phyloP scores from a whole-genome alignment of 1,284 basidiomycete species.

The Microstroma glucosiphilum region DNA sequence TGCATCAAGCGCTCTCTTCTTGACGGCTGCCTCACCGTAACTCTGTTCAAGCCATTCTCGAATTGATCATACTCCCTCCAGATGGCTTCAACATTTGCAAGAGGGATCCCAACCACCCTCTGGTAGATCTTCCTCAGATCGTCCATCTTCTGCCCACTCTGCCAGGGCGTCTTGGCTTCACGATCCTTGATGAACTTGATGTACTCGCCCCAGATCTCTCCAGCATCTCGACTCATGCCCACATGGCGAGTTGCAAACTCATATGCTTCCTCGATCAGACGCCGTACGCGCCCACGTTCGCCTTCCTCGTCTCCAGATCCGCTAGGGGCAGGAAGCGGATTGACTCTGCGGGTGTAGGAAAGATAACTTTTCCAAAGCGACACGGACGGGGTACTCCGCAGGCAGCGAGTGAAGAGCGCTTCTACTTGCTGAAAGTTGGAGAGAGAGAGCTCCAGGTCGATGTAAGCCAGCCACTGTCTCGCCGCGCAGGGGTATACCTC shows the following conservation, averaged over 20 bases:
- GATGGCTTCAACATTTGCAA: conserved; percentile 84
- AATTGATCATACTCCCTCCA: conserved; percentile 95
- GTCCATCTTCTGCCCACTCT: conserved; percentile 92
- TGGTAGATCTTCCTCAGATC: conserved; percentile 84
- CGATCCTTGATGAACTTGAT: conserved; percentile 77
- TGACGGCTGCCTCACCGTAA: conserved; percentile 58
- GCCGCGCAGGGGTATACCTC: conserved; percentile 68
- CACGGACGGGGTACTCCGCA: conserved; percentile 73
- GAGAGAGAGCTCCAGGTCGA: conserved; percentile 65
- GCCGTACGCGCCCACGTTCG: conserved; percentile 61
- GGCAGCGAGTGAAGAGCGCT: conserved; percentile 67
- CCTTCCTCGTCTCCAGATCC: conserved; percentile 50
- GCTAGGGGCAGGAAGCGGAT: conserved; percentile 40
- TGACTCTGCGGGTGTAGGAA: conserved; percentile 46
- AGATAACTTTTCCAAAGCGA: conserved; percentile 71
- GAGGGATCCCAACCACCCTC: conserved; percentile 83
- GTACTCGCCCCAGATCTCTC: conserved; percentile 60
- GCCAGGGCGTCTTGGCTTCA: conserved; percentile 67
- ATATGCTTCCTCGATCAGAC: conserved; percentile 75
- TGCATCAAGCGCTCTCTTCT: no score
- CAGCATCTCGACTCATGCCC: conserved; percentile 63
- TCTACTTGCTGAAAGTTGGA: conserved; percentile 59
- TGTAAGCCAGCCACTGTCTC: conserved; percentile 58
- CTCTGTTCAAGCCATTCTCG: conserved; percentile 81
- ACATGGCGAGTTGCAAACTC: conserved; percentile 87